Percentiles rank a stretch among this genome's conserved stretches.
These are phyloP conservation scores for Pinus albicaulis DNA, from an alignment of 75 land plant species.

Conservation along the genomic window DNA sequence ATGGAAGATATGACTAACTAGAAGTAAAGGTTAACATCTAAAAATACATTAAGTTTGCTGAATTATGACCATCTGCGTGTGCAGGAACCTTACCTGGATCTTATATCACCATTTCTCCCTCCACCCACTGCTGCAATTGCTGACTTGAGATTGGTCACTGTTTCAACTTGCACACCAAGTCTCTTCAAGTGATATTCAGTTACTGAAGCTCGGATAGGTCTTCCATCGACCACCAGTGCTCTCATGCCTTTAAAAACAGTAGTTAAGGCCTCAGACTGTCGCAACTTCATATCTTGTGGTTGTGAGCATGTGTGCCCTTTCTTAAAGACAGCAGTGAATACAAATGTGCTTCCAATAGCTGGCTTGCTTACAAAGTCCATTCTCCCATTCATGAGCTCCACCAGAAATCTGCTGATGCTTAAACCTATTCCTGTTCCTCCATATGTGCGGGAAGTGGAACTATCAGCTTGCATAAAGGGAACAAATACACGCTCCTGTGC, in stretches of 20 bases:
- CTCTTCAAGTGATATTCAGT: slow-evolving; percentile 80
- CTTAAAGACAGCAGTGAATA: slow-evolving; percentile 61
- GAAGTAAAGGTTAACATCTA: background rate
- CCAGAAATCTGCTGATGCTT: slow-evolving; percentile 82
- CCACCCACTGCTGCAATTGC: slow-evolving; percentile 14
- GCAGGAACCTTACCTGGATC: background rate
- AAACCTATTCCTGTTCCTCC: slow-evolving; percentile 99
- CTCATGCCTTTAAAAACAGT: slow-evolving; percentile 62
- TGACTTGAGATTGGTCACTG: slow-evolving; percentile 19
- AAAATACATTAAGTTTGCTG: background rate
- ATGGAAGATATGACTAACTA: background rate
- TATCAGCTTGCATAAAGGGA: slow-evolving; percentile 94
- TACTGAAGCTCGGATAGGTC: slow-evolving; percentile 58
- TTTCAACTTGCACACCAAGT: slow-evolving; percentile 59
- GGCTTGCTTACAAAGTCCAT: slow-evolving; percentile 76
- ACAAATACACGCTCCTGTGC: slow-evolving; percentile 78
- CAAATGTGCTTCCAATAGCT: slow-evolving; percentile 70
- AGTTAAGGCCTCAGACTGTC: slow-evolving; percentile 18
- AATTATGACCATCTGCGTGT: background rate
- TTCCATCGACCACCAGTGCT: slow-evolving; percentile 70
- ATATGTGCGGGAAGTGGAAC: slow-evolving; percentile 74
- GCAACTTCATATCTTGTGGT: slow-evolving; percentile 23
- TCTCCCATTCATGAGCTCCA: slow-evolving; percentile 86
- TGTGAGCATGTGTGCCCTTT: slow-evolving; percentile 28
- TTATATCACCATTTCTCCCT: slow-evolving; percentile 6